These are phyloP conservation scores for Ceriops zippeliana DNA, from an alignment of 345 rosid species.

Conservation along the genomic window DNA sequence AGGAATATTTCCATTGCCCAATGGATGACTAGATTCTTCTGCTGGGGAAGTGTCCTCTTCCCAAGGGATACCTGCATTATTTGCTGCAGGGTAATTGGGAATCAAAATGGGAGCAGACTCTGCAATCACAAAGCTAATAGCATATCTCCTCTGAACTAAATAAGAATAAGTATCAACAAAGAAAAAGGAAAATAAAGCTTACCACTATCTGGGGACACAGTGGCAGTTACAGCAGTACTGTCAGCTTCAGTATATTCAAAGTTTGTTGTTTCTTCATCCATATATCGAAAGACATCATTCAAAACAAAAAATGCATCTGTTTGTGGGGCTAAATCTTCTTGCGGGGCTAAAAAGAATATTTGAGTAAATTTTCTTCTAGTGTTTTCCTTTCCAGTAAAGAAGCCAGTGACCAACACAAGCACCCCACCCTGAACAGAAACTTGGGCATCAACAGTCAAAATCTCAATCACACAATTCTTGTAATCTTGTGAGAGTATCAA, in stretches of 20 bases:
- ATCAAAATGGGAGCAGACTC: constrained; percentile 26
- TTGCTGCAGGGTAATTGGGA: constrained; percentile 14
- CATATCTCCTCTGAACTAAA: neutral
- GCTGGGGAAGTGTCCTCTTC: constrained; percentile 18
- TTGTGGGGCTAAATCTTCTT: constrained; percentile 52
- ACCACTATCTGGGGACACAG: constrained; percentile 38
- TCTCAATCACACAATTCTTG: constrained; percentile 44
- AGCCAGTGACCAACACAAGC: constrained; percentile 62
- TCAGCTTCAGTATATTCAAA: constrained; percentile 25
- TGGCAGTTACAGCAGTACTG: constrained; percentile 23
- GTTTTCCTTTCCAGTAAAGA: constrained; percentile 43
- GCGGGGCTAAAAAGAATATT: constrained; percentile 64
- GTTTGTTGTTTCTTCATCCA: constrained; percentile 28
- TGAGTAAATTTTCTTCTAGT: constrained; percentile 46
- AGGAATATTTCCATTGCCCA: constrained; percentile 33
- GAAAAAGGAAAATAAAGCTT: neutral
- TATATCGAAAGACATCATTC: constrained; percentile 67
- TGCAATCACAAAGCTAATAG: constrained; percentile 19
- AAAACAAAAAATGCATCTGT: constrained; percentile 47
- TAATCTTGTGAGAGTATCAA: constrained; percentile 53
- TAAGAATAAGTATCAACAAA: neutral
- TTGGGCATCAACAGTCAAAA: constrained; percentile 60
- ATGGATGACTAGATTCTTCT: constrained; percentile 21
- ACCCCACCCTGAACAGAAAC: constrained; percentile 46
- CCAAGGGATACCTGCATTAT: neutral